Evolutionary conservation across 2,329 filamentous ascomycete species (phyloP).

Genomic region (Alternaria gaisen): DNA sequence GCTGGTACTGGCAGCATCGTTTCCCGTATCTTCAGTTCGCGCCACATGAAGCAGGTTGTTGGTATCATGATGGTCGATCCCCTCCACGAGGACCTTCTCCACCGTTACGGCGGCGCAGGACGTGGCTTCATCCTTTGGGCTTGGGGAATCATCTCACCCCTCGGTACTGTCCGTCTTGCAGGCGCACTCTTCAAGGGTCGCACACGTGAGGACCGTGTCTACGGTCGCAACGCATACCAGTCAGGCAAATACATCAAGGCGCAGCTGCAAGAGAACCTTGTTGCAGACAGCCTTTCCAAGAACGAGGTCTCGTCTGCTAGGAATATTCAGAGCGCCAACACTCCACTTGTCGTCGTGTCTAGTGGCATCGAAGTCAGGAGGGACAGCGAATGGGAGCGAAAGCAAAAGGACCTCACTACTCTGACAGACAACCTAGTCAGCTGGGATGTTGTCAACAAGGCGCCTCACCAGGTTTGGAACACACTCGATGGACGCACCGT

Average conservation of each 20-base stretch:
- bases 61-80: conserved; percentile 88
- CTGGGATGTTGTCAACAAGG: conserved; percentile 88
- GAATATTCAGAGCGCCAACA: conserved; percentile 79
- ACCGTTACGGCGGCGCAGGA: conserved; percentile 69
- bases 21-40: conserved; percentile 87
- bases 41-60: conserved; percentile 76
- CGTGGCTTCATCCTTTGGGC: conserved; percentile 88
- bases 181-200: conserved; percentile 85
- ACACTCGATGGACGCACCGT: conserved; percentile 74
- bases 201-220: conserved; percentile 82
- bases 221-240: conserved; percentile 80
- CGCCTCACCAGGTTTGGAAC: conserved; percentile 87
- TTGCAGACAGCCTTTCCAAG: conserved; percentile 83
- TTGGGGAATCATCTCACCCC: conserved; percentile 83
- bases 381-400: conserved; percentile 78
- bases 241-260: conserved; percentile 86
- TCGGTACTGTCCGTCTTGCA: conserved; percentile 81
- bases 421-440: conserved; percentile 79
- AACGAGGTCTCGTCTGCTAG: conserved; percentile 82
- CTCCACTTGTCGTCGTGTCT: conserved; percentile 81
- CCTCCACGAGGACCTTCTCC: conserved; percentile 85
- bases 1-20: conserved; percentile 89
- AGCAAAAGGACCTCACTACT: conserved; percentile 83
- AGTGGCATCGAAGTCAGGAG: conserved; percentile 75
- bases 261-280: conserved; percentile 90